Evolutionary conservation across 257 asterid genomes (phyloP), one percentile per base, ranked within the genome.

Genomic region (Eustoma russellianum): DNA sequence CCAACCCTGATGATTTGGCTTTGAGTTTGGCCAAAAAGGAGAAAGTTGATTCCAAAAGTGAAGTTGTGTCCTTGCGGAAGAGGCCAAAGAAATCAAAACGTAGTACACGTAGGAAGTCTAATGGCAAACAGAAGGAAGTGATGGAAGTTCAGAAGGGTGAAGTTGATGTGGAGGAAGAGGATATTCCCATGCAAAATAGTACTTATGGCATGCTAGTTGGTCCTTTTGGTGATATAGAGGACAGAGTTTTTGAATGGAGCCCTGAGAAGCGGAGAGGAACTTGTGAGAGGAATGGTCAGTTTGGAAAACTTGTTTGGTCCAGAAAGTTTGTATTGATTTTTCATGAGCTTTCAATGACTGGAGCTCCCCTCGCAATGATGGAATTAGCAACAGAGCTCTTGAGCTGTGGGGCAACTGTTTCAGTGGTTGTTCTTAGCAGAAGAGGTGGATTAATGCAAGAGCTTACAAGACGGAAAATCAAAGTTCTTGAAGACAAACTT

Each of bases 301-400:
- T 92, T 68, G 95, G 97, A 6, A 95, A 94, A 24, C 82, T 92
- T 33, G 99, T 88, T 64, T 92, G 99, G 99, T 92, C 99, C 12
- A 81, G 99, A 62, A 92, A 85, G 57, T 88, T 92, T 64, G 95
- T 92, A 41, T 68, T 92, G 67, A 79, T 92, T 47, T 83, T 92
- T 68, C 99, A 92, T 66, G 99, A 92, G 81, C 69, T 92, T 56
- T 83, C 97, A 14, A 83, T 88, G 94, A 92, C 99, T 55, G 99
- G 99, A 44, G 95, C 99, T 57, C 99, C 99, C 28, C 94, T 92
- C 50, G 99, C 95, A 19, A 92, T 92, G 99, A 62, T 92, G 90
- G 99, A 92, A 68, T 71, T 92, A 66, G 99, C 97, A 5, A 80
- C 99, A 0, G 99, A 92, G 56, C 85, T 92, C 58, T 74, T 92